These are phyloP conservation scores for Asterionellopsis glacialis DNA, from an alignment of 108 stramenopile species.

Conservation along the genomic window DNA sequence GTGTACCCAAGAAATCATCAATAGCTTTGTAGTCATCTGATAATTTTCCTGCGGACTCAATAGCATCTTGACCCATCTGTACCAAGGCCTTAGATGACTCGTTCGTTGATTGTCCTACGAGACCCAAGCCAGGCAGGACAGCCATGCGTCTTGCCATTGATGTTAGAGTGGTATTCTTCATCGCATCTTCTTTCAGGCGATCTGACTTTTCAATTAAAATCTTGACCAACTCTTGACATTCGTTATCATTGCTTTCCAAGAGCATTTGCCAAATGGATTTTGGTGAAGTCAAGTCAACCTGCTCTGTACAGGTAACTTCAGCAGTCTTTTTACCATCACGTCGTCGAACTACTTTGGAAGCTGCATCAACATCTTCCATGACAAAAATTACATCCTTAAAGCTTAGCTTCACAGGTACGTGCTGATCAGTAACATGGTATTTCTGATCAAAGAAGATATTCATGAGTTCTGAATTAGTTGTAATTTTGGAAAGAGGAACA, in stretches of 20 bases:
- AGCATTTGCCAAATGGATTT: slow-evolving; percentile 38
- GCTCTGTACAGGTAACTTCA: background rate
- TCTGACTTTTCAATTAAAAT: slow-evolving; percentile 30
- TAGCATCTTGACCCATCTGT: slow-evolving; percentile 22
- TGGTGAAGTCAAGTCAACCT: slow-evolving; percentile 22
- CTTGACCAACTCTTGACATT: slow-evolving; percentile 31
- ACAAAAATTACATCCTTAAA: slow-evolving; percentile 79
- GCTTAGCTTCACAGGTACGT: slow-evolving; percentile 37
- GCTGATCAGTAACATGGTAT: slow-evolving; percentile 39
- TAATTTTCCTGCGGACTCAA: slow-evolving; percentile 14
- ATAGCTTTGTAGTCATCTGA: slow-evolving; percentile 14
- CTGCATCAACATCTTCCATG: slow-evolving; percentile 84
- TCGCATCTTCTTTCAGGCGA: slow-evolving; percentile 24
- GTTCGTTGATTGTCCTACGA: slow-evolving; percentile 17
- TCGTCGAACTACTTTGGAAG: slow-evolving; percentile 57
- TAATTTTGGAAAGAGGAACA: slow-evolving; percentile 52
- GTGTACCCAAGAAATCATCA: slow-evolving; percentile 26
- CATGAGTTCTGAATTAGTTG: slow-evolving; percentile 71
- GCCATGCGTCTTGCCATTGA: slow-evolving; percentile 13
- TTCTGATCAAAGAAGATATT: slow-evolving; percentile 66
- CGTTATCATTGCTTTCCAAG: slow-evolving; percentile 24
- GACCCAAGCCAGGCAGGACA: slow-evolving; percentile 24
- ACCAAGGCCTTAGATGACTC: slow-evolving; percentile 6
- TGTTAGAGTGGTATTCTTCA: slow-evolving; percentile 10
- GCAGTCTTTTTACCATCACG: slow-evolving; percentile 33